Base-by-base conservation (phyloP, 140 eudicot species). In the Anethum foeniculum region DNA sequence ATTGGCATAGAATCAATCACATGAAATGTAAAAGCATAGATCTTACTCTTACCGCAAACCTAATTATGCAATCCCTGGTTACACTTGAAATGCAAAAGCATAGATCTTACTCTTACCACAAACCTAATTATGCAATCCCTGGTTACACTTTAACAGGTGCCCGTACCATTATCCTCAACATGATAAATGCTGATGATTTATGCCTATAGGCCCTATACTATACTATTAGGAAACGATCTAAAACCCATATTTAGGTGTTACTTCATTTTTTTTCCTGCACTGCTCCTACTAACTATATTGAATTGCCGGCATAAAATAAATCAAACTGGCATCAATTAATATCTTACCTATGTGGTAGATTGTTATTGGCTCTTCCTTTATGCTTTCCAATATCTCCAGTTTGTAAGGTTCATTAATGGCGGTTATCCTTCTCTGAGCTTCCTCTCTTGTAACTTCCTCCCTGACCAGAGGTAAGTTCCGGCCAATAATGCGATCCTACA, bases 401-500 rank as follows among this genome's bases (percentile, higher is more conserved):
- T 95, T 93, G 90, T 95, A 95, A 48, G 99, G 97, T 85, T 95
- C 99, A 78, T 95, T 95, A 80, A 89, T 81, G 43, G 93, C 92
- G 51, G 83, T 75, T 83, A 95, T 95, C 86, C 99, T 87, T 80
- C 81, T 86, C 52, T 88, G 86, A 64, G 99, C 99, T 91, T 95
- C 99, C 3, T 89, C 97, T 85, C 99, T 85, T 83, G 97, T 88
- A 82, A 95, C 98, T 86, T 89, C 97, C 87, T 95, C 99, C 89
- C 99, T 88, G 41, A 93, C 81, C 44, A 95, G 86, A 52, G 99
- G 99, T 68, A 95, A 82, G 71, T 93, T 93, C 82, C 91, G 85
- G 79, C 94, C 81, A 82, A 95, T 95, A 71, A 95, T 95, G 78
- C 98, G 97, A 84, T 95, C 99, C 99, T 95, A 93, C 93, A 89